Evolutionary conservation across 2,329 filamentous ascomycete species (phyloP), one percentile per base, ranked within the genome.

Genomic region (Fusarium sp.): DNA sequence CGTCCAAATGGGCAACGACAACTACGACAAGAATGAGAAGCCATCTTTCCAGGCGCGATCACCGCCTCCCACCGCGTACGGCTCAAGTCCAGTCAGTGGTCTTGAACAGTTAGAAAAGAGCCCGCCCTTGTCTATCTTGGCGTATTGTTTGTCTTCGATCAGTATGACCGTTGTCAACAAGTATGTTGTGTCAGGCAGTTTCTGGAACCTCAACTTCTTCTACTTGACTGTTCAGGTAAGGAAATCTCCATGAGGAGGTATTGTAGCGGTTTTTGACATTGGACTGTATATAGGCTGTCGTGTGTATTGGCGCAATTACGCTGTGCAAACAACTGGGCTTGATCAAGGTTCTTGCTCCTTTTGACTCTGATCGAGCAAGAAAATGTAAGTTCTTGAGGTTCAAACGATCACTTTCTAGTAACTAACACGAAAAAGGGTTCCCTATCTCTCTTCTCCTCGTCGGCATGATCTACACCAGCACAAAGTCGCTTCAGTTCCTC

Each of bases 131-230:
- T 94, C 95, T 27, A 93, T 99, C 77, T 80, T 97, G 73, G 90
- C 93, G 53, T 99, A 99, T 86, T 99, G 96, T 83, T 86, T 93
- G 78, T 94, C 95, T 58, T 98, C 95, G n/a, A 99, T 99, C 80
- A 89, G 95, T 82, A 99, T 99, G 96, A 99, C 96, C 12, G 93
- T 98, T n/a, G 96, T 97, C 82, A 99, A 99, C 86, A 99, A 99
- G 87, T 99, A 97, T 82, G 95, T 98, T 71, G 90, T 99, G 50
- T 98, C 94, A 12, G 96, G 96, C 68, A 88, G 89, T 56, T 89
- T 92, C 75, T 99, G 97, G 89, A 99, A 99, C 84, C 85, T 99
- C 78, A 97, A 97, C 84, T 97, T 98, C 84, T 94, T 99, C 84
- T 92, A 98, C 77, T 89, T 99, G 67, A 92, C 90, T 69, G 88